Conservation (phyloP, 179 eudicot species). For the Heliamphora pulchella region DNA sequence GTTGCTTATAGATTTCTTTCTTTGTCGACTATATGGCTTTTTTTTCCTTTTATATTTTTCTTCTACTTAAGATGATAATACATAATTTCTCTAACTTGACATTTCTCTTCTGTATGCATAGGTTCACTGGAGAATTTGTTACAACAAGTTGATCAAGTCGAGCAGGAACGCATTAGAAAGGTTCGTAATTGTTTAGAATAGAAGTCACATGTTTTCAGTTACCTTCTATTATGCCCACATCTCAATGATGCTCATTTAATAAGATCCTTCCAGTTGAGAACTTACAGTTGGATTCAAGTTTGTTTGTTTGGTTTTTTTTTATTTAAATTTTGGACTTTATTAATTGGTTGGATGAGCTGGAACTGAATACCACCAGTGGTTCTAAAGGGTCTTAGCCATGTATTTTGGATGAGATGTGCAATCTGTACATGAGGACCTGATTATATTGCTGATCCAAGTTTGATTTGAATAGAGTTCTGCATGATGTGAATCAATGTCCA, state of each 20-base stretch:
- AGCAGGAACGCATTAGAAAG: slow-evolving; percentile 67
- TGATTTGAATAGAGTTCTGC: background rate
- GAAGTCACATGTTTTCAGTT: background rate
- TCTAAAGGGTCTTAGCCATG: background rate
- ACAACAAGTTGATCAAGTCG: slow-evolving; percentile 57
- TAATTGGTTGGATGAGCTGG: background rate
- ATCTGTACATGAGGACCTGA: background rate
- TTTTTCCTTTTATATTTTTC: background rate
- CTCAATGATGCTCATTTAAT: slow-evolving; percentile 1
- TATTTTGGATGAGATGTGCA: background rate
- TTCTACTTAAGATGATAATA: background rate
- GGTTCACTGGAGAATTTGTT: slow-evolving; percentile 74
- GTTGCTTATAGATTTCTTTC: background rate
- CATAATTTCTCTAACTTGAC: slow-evolving; percentile 6
- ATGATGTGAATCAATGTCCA: background rate
- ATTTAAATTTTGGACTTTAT: background rate
- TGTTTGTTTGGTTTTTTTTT: background rate
- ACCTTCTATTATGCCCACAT: background rate
- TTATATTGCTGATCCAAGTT: slow-evolving; percentile 4
- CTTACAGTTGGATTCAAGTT: background rate
- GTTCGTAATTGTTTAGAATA: slow-evolving; percentile 25
- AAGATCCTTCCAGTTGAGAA: background rate
- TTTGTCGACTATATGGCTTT: background rate
- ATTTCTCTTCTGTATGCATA: slow-evolving; percentile 17
- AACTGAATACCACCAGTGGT: background rate